Evolutionary conservation across 345 rosid genomes (phyloP), one percentile per base, ranked within the genome.

Genomic region (Triadica sebifera): DNA sequence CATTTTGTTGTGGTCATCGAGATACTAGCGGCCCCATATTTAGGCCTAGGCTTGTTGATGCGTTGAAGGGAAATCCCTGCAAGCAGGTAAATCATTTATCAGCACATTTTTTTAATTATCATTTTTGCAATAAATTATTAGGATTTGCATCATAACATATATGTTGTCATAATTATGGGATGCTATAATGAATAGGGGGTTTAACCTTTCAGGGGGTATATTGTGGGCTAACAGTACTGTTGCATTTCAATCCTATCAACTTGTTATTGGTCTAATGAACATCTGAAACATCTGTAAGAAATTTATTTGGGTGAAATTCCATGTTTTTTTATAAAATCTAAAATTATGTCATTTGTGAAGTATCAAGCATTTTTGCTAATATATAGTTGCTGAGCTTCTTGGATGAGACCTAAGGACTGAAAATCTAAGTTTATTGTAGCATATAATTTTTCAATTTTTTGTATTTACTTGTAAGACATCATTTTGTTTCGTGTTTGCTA

Each of bases 41-140:
- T 76, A 87, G 87, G 78, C 97, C 97, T 73, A 89, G 97, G 84
- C 86, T 87, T 65, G 91, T 94, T 49, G 97, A 92, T 79, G 89
- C 97, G 70, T 69, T 94, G 81, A 89, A 91, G 74, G 97, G 85
- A 51, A 84, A 84, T 82, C 89, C 90, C 58, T 94, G 93, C 86
- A 89, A 88, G 83, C 97, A 91, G 98, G 97, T 91, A 43, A 43
- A 43, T 6, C 8, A 5, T 29, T 29, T 29, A 29, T 29, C 34
- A 29, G 34, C 34, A 29, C 34, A 29, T 29, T 29, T 29, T 29
- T 2, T 29, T 29, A 29, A 29, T 58, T 73, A 29, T 12, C 29
- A 41, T 45, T 61, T 45, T 49, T 57, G 34, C 37, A 25, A 46
- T 61, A 45, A 20, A 8, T 61, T 78, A 43, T 19, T 12, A 39